These are phyloP conservation scores for Colletotrichum musicola DNA, from an alignment of 2,329 filamentous ascomycete species.

Conservation along the genomic window DNA sequence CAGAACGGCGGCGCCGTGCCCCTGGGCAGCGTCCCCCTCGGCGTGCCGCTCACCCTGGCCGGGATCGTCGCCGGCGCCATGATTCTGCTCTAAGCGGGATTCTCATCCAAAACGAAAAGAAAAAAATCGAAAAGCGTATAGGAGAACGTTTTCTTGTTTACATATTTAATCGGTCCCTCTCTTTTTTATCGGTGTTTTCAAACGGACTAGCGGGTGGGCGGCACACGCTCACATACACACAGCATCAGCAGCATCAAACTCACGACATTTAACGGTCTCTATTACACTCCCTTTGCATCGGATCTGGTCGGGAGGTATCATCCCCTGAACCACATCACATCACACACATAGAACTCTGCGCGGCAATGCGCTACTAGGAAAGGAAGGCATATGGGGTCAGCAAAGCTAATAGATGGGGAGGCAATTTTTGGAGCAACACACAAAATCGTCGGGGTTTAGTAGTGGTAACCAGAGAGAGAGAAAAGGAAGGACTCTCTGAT, in stretches of 20 bases:
- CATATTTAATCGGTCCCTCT: constrained; percentile 23
- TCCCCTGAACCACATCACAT: not conserved
- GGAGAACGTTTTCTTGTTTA: constrained; percentile 23
- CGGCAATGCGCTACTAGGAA: constrained; percentile 20
- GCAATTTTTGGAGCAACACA: not conserved
- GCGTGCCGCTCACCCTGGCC: constrained; percentile 42
- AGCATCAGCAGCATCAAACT: constrained; percentile 35
- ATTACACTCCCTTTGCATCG: constrained; percentile 38
- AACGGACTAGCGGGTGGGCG: constrained; percentile 13
- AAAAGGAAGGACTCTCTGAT: too few species aligned
- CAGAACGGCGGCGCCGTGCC: constrained; percentile 53
- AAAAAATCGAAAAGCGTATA: too few species aligned
- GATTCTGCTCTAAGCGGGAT: constrained; percentile 24
- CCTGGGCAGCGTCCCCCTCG: constrained; percentile 39
- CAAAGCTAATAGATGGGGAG: constrained; percentile 17
- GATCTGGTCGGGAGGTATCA: constrained; percentile 22
- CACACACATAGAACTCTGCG: constrained; percentile 27
- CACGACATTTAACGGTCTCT: constrained; percentile 37
- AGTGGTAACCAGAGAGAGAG: too few species aligned
- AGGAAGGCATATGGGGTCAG: not conserved
- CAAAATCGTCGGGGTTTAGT: not conserved
- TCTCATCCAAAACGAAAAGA: not conserved
- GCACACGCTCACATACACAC: constrained; percentile 16
- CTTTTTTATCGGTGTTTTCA: constrained; percentile 20
- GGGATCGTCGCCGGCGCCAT: constrained; percentile 44